A percentile compares a stretch with the other conserved stretches of the same genome.
These are phyloP conservation scores for Diaporthe sp. DNA, from an alignment of 2,329 filamentous ascomycete genomes.

Conservation along the genomic window DNA sequence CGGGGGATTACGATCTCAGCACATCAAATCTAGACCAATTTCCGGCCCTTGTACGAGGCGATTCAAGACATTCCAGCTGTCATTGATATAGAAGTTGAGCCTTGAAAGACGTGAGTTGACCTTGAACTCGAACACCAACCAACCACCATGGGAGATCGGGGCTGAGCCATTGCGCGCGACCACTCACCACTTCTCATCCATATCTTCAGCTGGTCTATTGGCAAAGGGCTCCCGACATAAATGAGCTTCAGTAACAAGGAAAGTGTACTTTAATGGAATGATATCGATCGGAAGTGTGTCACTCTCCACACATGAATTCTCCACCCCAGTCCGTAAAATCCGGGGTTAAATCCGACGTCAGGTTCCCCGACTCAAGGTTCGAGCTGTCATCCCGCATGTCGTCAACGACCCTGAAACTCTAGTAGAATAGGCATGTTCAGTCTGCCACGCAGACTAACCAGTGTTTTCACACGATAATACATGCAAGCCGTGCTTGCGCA, in stretches of 20 bases:
- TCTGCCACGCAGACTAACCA: no score
- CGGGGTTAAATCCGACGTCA: constrained; percentile 28
- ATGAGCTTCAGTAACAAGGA: neutral
- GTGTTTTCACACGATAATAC: neutral
- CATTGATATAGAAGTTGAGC: no score
- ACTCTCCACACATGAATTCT: neutral
- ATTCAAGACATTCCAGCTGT: neutral
- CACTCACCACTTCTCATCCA: neutral
- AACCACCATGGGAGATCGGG: neutral
- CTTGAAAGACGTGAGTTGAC: neutral
- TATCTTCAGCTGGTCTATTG: neutral
- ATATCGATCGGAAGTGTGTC: neutral
- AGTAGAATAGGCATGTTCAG: neutral
- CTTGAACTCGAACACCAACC: neutral
- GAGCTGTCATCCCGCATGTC: constrained; percentile 33
- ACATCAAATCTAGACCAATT: neutral
- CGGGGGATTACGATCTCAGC: neutral
- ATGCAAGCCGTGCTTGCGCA: neutral
- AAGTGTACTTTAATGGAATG: no score
- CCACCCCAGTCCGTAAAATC: constrained; percentile 25
- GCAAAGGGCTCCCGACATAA: neutral
- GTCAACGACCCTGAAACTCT: constrained; percentile 31
- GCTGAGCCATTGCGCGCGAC: neutral
- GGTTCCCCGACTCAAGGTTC: neutral
- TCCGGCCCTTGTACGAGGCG: neutral